Percentiles rank a stretch among this genome's conserved stretches.
These are phyloP conservation scores for Pseudognaphalium luteoalbum DNA, from an alignment of 129 eudicot genomes.

Conservation along the genomic window DNA sequence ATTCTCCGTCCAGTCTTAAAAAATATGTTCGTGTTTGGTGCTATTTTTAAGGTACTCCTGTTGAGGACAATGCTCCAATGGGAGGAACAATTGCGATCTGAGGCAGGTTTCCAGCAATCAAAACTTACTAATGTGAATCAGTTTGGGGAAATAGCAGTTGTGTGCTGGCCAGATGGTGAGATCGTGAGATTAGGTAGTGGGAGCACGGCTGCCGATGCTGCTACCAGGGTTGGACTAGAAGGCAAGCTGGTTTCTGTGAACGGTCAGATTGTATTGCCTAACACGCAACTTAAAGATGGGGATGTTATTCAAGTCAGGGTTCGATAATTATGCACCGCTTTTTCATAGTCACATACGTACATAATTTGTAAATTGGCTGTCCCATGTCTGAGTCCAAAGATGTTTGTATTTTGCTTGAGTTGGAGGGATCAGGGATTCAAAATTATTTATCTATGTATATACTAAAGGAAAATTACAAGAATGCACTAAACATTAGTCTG, in stretches of 20 bases:
- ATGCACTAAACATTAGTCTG: too few species aligned
- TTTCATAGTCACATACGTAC: too few species aligned
- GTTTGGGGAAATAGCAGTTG: conserved; percentile 78
- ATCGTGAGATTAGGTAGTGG: conserved; percentile 79
- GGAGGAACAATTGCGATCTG: conserved; percentile 88
- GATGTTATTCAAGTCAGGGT: conserved; percentile 83
- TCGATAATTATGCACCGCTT: conserved; percentile 11
- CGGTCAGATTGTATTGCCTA: conserved; percentile 75
- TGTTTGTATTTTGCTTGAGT: too few species aligned
- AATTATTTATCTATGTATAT: too few species aligned
- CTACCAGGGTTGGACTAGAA: conserved; percentile 76
- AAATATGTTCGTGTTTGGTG: background rate
- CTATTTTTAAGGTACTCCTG: conserved; percentile 54
- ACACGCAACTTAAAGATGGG: conserved; percentile 83
- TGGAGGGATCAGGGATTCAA: too few species aligned
- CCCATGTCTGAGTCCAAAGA: too few species aligned
- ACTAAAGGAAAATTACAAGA: too few species aligned
- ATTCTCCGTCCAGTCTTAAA: background rate
- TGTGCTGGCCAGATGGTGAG: conserved; percentile 92
- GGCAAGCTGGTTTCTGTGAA: conserved; percentile 87
- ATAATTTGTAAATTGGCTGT: too few species aligned
- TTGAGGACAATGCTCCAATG: conserved; percentile 97
- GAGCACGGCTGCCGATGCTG: conserved; percentile 99
- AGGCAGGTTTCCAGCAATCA: conserved; percentile 60
- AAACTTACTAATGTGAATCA: conserved; percentile 21